Conservation (phyloP, 495 filamentous ascomycete genomes). For the Neurospora hispaniola region DNA sequence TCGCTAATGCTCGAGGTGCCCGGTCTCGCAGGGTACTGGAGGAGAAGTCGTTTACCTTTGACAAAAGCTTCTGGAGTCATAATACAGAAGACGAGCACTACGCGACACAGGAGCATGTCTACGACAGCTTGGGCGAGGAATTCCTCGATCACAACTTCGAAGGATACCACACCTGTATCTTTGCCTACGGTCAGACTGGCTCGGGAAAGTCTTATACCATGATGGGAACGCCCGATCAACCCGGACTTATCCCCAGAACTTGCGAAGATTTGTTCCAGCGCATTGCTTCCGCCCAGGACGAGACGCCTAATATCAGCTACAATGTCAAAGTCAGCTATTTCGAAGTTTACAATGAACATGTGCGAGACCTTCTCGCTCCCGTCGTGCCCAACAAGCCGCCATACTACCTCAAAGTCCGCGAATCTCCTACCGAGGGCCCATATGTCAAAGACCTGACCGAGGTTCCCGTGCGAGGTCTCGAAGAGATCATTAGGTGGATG, state of each 20-base stretch:
- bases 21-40: conserved; percentile 69
- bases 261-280: conserved; percentile 94
- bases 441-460: conserved; percentile 96
- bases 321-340: conserved; percentile 97
- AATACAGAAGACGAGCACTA: conserved; percentile 52
- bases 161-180: conserved; percentile 98
- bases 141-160: conserved; percentile 99
- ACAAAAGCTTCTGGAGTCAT: conserved; percentile 97
- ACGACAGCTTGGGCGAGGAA: conserved; percentile 88
- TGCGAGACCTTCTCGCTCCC: conserved; percentile 83
- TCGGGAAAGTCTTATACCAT: conserved; percentile 98
- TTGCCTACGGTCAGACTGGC: conserved; percentile 96
- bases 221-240: conserved; percentile 85
- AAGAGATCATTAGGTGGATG: conserved; percentile 85
- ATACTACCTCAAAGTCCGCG: conserved; percentile 93
- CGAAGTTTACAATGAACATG: conserved; percentile 99
- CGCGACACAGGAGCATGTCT: conserved; percentile 74
- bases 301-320: conserved; percentile 81
- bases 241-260: conserved; percentile 91
- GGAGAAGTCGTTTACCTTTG: conserved; percentile 88
- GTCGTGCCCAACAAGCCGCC: conserved; percentile 56
- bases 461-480: conserved; percentile 69
- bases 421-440: conserved; percentile 90
- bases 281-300: conserved; percentile 66
- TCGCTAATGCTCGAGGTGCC: conserved; percentile 49